Evolutionary conservation across 2,329 filamentous ascomycete genomes (phyloP).

Genomic region (Teratosphaeria destructans): DNA sequence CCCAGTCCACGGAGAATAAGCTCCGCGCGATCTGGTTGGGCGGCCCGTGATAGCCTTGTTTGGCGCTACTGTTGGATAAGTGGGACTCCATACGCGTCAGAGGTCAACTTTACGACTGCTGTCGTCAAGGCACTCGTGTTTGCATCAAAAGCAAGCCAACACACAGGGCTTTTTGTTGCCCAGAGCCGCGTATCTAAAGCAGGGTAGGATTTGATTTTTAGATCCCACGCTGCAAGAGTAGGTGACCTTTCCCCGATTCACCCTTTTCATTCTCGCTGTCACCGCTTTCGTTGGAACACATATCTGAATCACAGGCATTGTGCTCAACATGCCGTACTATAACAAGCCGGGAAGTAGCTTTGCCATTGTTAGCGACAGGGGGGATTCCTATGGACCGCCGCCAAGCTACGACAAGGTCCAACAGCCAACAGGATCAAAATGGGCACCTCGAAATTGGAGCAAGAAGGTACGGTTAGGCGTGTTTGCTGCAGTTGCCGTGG

Average conservation of each 20-base stretch:
- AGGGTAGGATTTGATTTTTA: neutral
- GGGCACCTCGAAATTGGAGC: slow-evolving; percentile 17
- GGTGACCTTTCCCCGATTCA: neutral
- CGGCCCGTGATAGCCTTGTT: neutral
- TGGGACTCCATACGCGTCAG: neutral
- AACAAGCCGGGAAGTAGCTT: slow-evolving; percentile 2
- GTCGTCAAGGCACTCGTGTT: neutral
- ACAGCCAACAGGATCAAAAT: slow-evolving; percentile 11
- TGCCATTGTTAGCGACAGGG: neutral
- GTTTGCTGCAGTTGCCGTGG: slow-evolving; percentile 6
- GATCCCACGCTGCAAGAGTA: neutral
- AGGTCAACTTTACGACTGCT: neutral
- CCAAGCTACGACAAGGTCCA: slow-evolving; percentile 1
- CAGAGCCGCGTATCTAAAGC: neutral
- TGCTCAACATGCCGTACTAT: neutral
- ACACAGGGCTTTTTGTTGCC: neutral
- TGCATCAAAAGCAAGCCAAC: neutral
- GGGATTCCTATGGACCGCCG: slow-evolving; percentile 1
- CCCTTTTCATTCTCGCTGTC: neutral
- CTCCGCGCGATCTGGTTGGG: neutral
- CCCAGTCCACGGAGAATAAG: neutral
- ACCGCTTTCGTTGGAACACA: neutral
- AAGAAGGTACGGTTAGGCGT: slow-evolving; percentile 11
- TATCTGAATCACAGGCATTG: neutral
- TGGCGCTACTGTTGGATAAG: neutral